These are phyloP conservation scores for Arabidopsis suecica DNA, from an alignment of 345 rosid species.

Conservation along the genomic window DNA sequence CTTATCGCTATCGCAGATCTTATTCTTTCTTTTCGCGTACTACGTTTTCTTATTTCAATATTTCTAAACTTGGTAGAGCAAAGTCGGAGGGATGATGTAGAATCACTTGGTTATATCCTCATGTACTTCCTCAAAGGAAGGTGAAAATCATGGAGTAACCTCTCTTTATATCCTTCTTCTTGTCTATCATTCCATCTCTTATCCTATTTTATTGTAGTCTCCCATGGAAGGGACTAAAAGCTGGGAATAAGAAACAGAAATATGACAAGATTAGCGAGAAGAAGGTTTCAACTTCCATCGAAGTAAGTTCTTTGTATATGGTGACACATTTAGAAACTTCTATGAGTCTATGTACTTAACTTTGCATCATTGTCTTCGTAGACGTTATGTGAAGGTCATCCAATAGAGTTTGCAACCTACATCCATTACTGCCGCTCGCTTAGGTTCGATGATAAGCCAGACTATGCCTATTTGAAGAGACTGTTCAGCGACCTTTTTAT, in stretches of 20 bases:
- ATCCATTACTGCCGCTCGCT: neutral
- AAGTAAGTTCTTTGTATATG: neutral
- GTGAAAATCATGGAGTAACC: neutral
- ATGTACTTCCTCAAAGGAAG: constrained; percentile 5
- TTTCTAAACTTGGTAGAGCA: neutral
- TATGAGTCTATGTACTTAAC: neutral
- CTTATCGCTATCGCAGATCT: neutral
- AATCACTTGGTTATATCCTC: neutral
- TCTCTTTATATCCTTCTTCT: neutral
- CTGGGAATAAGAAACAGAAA: neutral
- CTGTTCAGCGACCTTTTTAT: neutral
- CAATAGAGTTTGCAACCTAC: neutral
- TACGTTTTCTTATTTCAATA: neutral
- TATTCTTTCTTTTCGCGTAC: neutral
- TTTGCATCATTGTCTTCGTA: neutral
- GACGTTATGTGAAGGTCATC: neutral
- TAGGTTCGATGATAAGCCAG: neutral
- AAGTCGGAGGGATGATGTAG: constrained; percentile 5
- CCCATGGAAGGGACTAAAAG: neutral
- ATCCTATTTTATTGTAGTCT: neutral
- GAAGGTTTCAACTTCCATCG: neutral
- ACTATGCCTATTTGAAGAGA: neutral
- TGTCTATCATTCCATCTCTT: neutral
- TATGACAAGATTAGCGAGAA: neutral
- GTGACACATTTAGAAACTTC: neutral